Percentiles rank a stretch among this genome's conserved stretches.
Evolutionary conservation across 805 yeast genomes (phyloP).

Genomic region (Candida parachauliodes): DNA sequence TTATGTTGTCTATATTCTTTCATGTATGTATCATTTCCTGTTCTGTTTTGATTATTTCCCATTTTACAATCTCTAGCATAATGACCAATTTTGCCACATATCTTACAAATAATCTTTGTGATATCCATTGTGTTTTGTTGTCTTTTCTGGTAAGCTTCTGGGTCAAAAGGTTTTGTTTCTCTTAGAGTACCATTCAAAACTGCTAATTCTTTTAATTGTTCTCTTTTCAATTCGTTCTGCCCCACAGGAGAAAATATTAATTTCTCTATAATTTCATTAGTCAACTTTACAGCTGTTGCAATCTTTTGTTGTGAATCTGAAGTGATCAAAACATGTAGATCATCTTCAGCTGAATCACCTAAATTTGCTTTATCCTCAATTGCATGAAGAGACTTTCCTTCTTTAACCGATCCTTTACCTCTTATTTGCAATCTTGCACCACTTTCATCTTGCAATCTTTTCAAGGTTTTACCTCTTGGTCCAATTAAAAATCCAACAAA

Average conservation of each 20-base stretch:
- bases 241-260: constrained; percentile 91
- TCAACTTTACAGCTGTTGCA: constrained; percentile 66
- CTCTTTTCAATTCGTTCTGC: constrained; percentile 85
- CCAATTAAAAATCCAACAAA: constrained; percentile 90
- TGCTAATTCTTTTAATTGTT: constrained; percentile 89
- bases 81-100: constrained; percentile 84
- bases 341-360: constrained; percentile 46
- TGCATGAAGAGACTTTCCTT: constrained; percentile 61
- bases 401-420: constrained; percentile 95
- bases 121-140: constrained; percentile 35
- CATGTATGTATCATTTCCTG: background rate
- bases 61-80: constrained; percentile 80
- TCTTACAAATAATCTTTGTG: constrained; percentile 60
- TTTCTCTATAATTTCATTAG: constrained; percentile 72
- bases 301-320: constrained; percentile 79
- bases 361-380: constrained; percentile 31
- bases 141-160: constrained; percentile 29
- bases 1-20: constrained; percentile 1
- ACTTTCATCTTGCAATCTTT: constrained; percentile 73
- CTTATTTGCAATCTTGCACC: constrained; percentile 90
- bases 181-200: constrained; percentile 91
- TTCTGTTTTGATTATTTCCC: constrained; percentile 25
- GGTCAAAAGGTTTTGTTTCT: constrained; percentile 61
- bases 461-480: constrained; percentile 90
- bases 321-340: constrained; percentile 81